Conservation (phyloP, 768 basidiomycete species). For the Suillus alpinus region DNA sequence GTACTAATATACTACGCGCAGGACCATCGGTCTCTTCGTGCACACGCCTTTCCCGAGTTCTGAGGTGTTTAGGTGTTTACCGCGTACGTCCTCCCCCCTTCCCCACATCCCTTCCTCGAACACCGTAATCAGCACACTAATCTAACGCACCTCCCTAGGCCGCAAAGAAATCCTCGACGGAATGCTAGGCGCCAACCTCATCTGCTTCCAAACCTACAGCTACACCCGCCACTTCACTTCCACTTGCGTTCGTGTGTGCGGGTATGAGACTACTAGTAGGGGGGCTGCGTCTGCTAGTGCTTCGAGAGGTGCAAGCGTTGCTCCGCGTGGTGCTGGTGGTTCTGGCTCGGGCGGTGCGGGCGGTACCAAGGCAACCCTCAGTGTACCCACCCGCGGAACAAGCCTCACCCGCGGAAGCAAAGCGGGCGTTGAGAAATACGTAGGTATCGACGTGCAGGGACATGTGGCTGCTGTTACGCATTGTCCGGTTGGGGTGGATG, state of each 20-base stretch:
- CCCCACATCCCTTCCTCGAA: not conserved
- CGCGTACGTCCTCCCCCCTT: constrained; percentile 52
- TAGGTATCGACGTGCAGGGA: constrained; percentile 80
- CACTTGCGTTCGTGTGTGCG: constrained; percentile 93
- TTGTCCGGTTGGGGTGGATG: constrained; percentile 95
- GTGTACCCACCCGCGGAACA: not conserved
- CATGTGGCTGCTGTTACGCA: constrained; percentile 80
- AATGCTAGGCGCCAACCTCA: constrained; percentile 94
- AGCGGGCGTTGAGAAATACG: constrained; percentile 19
- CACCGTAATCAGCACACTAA: not conserved
- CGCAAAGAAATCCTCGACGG: constrained; percentile 95
- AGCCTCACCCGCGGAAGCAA: constrained; percentile 10
- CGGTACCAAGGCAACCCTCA: too few relatives aligned
- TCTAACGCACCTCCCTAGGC: constrained; percentile 34
- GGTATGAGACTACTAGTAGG: constrained; percentile 72
- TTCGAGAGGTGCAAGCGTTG: constrained; percentile 9
- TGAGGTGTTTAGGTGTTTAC: constrained; percentile 93
- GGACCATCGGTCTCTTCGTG: constrained; percentile 85
- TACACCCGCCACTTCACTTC: constrained; percentile 94
- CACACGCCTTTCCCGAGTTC: constrained; percentile 98
- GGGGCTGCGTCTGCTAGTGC: not conserved
- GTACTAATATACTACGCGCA: constrained; percentile 8
- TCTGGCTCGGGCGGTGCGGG: too few relatives aligned
- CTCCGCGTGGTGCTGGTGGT: not conserved
- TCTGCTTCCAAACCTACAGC: constrained; percentile 97